Percentiles rank a stretch among this genome's conserved stretches.
Evolutionary conservation across 2,329 filamentous ascomycete species (phyloP).

Genomic region (Colletotrichum lupini): DNA sequence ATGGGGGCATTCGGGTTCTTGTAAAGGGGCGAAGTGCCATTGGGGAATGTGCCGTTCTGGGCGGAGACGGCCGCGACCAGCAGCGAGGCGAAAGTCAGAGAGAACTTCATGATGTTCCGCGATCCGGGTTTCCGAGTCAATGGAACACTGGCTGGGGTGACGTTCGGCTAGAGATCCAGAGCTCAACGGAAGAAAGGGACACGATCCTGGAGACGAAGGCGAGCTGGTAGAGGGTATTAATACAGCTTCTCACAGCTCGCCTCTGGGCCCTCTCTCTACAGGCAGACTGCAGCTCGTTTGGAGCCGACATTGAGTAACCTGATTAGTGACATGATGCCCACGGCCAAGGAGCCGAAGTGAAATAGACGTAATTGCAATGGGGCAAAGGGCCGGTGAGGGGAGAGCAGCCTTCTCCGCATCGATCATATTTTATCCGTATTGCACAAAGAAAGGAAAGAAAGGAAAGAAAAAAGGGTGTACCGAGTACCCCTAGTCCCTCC

Average conservation of each 20-base stretch:
- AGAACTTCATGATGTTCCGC: conserved; percentile 44
- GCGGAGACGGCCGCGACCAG: conserved; percentile 41
- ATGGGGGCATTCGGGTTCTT: conserved; percentile 72
- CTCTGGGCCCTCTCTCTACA: no score
- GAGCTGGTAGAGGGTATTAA: conserved; percentile 34
- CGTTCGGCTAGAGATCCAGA: conserved; percentile 27
- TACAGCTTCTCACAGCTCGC: conserved; percentile 17
- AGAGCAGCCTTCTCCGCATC: conserved; percentile 35
- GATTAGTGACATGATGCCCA: conserved; percentile 24
- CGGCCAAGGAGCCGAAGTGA: conserved; percentile 12
- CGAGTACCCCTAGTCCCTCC: background rate
- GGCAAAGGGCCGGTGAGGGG: conserved; percentile 21
- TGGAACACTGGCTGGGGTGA: conserved; percentile 11
- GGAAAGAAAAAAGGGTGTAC: background rate
- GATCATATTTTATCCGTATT: background rate
- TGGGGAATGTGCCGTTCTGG: conserved; percentile 36
- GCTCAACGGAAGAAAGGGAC: background rate
- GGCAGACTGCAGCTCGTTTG: background rate
- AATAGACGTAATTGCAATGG: conserved; percentile 34
- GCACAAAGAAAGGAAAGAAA: no score
- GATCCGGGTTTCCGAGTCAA: conserved; percentile 1
- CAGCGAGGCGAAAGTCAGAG: conserved; percentile 38
- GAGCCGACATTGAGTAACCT: background rate
- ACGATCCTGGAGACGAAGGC: background rate
- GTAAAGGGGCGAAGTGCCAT: conserved; percentile 58